Base-by-base conservation (phyloP, 495 filamentous ascomycete species). In the Astrothelium subdiscretum region DNA sequence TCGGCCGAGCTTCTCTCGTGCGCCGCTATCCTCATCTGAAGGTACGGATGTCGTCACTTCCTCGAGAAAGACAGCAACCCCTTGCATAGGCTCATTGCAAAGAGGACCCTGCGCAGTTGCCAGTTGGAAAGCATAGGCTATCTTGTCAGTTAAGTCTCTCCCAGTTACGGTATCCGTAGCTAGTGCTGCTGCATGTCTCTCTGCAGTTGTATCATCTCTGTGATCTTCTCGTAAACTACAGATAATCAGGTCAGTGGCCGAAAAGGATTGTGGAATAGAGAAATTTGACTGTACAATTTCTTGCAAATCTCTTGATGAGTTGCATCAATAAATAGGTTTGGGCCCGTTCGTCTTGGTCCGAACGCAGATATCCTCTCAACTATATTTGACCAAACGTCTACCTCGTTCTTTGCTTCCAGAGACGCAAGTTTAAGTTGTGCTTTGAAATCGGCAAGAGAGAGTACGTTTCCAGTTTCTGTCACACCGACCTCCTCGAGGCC, bases 71-170 rank as follows among this genome's bases (percentile, higher is more conserved):
- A 97, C 89, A 29, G 91, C 94, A 2, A 95, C 79, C 38, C 95
- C 94, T 77, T 96, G 94, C 20, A 97, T 85, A 1, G 92, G 92
- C 70, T 99, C 94, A 68, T 90, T 81, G 73, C 95, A 97, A 38
- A 99, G 81, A 10, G 94, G 92, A 0, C 94, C 94, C 69, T 92
- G 87, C 35, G 82, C 81, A 15, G 87, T 96, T n/a, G 89, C 85
- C 0, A 99, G 83, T 70, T 99, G 94, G 81, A 97, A 97, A 51
- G 88, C 90, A 70, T 99, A 90, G 13, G 83, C 78, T 63, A 97
- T 85, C 70, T 95, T 96, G 79, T 96, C 94, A 69, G 84, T 84
- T 66, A 97, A 85, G 71, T 94, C 87, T 42, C 80, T 77, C 1
- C 89, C 80, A 22, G 83, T 80, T 6, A 89, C 74, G n/a, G 80